Evolutionary conservation across 257 asterid species (phyloP).

Genomic region (Anisodus acutangulus): DNA sequence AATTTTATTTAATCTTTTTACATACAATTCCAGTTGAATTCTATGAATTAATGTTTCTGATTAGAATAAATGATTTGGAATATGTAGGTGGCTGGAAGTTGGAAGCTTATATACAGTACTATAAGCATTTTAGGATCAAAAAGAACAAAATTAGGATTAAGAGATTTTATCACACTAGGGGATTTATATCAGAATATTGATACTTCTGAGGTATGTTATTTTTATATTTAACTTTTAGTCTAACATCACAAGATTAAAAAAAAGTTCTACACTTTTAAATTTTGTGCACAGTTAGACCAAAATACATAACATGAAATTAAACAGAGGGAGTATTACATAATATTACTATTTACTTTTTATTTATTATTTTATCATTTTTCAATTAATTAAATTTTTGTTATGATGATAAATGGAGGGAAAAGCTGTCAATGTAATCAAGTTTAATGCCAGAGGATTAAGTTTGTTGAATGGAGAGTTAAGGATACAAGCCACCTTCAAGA

Average conservation of each 20-base stretch:
- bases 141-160: slow-evolving; percentile 87
- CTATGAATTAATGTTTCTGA: background rate
- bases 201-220: slow-evolving; percentile 59
- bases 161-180: slow-evolving; percentile 81
- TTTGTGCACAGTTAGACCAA: too few species aligned
- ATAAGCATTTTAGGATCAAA: slow-evolving; percentile 79
- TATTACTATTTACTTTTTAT: background rate
- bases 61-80: slow-evolving; percentile 12
- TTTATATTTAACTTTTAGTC: background rate
- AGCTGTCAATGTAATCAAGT: slow-evolving; percentile 84
- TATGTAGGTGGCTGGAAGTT: slow-evolving; percentile 69
- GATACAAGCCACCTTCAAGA: slow-evolving; percentile 78
- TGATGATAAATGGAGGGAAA: slow-evolving; percentile 75
- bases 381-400: slow-evolving; percentile 40
- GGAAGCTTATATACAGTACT: slow-evolving; percentile 90
- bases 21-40: background rate
- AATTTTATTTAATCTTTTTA: background rate
- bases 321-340: too few species aligned
- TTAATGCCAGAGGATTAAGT: slow-evolving; percentile 79
- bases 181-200: slow-evolving; percentile 70
- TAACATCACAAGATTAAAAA: too few species aligned
- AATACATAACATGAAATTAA: too few species aligned
- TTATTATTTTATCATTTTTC: background rate
- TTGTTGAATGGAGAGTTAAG: slow-evolving; percentile 72
- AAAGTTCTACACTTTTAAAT: too few species aligned